Percentiles rank a stretch among this genome's conserved stretches.
These are phyloP conservation scores for Aspergillus clavatus DNA, from an alignment of 2,329 filamentous ascomycete genomes.

Conservation along the genomic window DNA sequence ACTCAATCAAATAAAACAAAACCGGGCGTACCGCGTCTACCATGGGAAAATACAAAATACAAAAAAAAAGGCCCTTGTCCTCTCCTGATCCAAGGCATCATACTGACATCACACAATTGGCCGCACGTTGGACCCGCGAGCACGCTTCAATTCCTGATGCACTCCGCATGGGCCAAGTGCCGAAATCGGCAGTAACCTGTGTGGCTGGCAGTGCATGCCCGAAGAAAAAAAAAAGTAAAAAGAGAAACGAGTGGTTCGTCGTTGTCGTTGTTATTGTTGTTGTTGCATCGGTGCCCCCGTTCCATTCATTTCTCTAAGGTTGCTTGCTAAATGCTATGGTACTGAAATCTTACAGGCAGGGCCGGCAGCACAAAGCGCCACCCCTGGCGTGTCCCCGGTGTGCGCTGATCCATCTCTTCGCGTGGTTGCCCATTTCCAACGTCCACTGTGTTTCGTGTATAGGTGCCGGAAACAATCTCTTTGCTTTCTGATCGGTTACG, in stretches of 20 bases:
- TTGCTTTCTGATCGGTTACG: neutral
- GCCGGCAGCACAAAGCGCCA: neutral
- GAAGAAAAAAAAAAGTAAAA: neutral
- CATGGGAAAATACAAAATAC: too few species aligned
- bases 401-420: neutral
- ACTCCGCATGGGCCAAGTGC: neutral
- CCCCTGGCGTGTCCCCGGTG: neutral
- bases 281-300: neutral
- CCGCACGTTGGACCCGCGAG: too few species aligned
- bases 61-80: neutral
- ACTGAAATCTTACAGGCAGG: neutral
- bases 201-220: neutral
- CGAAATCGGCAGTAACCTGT: neutral
- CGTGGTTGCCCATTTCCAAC: neutral
- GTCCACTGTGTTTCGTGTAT: neutral
- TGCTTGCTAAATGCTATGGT: constrained; percentile 1
- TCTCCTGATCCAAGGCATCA: neutral
- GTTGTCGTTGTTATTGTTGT: neutral
- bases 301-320: constrained; percentile 1
- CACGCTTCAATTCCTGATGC: too few species aligned
- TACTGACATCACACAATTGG: neutral
- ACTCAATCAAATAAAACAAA: neutral
- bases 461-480: neutral
- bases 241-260: neutral
- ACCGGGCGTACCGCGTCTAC: neutral